Percentiles rank a stretch among this genome's conserved stretches.
phyloP scores from a whole-genome alignment of 495 filamentous ascomycete species.

The Saxispiralis lemnorum region DNA sequence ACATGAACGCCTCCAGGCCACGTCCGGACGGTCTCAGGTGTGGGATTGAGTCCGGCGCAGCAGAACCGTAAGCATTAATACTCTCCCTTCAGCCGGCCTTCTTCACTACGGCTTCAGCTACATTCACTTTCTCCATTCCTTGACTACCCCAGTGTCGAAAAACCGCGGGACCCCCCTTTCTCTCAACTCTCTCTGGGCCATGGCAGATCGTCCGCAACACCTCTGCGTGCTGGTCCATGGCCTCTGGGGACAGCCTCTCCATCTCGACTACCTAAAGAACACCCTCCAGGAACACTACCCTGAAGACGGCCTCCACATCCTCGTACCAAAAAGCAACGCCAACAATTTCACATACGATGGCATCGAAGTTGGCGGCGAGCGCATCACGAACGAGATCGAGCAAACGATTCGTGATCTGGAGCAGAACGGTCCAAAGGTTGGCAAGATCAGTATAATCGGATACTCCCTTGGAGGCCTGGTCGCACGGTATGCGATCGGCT shows the following conservation, averaged over 20 bases:
- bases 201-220: slow-evolving; percentile 34
- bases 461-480: slow-evolving; percentile 84
- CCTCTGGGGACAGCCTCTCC: slow-evolving; percentile 81
- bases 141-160: too few species aligned
- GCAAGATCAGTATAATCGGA: slow-evolving; percentile 68
- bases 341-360: slow-evolving; percentile 86
- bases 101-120: too few species aligned
- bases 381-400: slow-evolving; percentile 76
- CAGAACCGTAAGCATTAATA: too few species aligned
- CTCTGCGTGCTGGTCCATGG: slow-evolving; percentile 92
- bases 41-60: too few species aligned
- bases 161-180: not conserved
- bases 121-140: not conserved
- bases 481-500: slow-evolving; percentile 68
- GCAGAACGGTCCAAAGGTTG: slow-evolving; percentile 47
- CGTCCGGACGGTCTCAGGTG: too few species aligned
- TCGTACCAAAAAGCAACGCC: slow-evolving; percentile 60
- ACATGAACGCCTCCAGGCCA: too few species aligned
- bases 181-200: not conserved
- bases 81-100: too few species aligned
- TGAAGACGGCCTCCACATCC: slow-evolving; percentile 49
- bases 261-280: slow-evolving; percentile 55
- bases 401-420: slow-evolving; percentile 51
- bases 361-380: slow-evolving; percentile 77
- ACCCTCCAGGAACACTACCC: slow-evolving; percentile 47